A percentile compares a stretch with the other conserved stretches of the same genome.
phyloP scores from a whole-genome alignment of 2,329 filamentous ascomycete genomes.

The Hymenoscyphus fraxineus region DNA sequence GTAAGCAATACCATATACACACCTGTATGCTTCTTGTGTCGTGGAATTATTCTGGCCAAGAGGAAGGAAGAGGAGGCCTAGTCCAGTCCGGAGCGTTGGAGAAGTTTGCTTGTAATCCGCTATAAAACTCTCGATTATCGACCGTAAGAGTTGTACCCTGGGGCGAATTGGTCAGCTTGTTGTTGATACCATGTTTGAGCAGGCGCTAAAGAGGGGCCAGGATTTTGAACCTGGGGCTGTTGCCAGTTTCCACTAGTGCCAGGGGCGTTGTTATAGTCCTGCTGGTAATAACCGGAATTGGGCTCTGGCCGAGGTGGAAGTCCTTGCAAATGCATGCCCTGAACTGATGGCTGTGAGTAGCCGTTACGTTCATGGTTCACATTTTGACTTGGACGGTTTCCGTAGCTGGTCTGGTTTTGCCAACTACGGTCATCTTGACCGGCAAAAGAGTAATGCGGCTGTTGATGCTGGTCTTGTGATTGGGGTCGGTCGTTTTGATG shows the following conservation, averaged over 20 bases:
- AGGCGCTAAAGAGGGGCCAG: conserved; percentile 14
- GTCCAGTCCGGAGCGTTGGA: neutral
- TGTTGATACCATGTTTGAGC: conserved; percentile 14
- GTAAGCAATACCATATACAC: neutral
- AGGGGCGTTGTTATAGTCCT: conserved; percentile 17
- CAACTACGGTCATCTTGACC: conserved; percentile 13
- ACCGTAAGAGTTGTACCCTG: conserved; percentile 16
- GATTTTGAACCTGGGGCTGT: conserved; percentile 11
- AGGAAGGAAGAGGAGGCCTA: neutral
- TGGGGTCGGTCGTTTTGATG: conserved; percentile 17
- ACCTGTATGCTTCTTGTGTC: neutral
- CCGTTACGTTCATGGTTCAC: conserved; percentile 18
- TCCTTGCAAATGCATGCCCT: conserved; percentile 13
- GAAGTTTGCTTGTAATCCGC: neutral
- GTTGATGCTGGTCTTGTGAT: conserved; percentile 9
- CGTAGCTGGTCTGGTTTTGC: conserved; percentile 10
- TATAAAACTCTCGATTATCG: conserved; percentile 6
- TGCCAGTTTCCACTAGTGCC: conserved; percentile 14
- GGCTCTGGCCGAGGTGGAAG: conserved; percentile 21
- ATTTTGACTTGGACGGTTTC: conserved; percentile 10
- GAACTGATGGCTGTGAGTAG: conserved; percentile 10
- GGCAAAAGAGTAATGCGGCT: conserved; percentile 8
- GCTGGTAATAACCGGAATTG: conserved; percentile 22
- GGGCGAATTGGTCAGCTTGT: conserved; percentile 14
- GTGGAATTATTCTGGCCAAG: neutral